phyloP scores from a whole-genome alignment of 352 stramenopile species.

The Aphanomyces invadans region DNA sequence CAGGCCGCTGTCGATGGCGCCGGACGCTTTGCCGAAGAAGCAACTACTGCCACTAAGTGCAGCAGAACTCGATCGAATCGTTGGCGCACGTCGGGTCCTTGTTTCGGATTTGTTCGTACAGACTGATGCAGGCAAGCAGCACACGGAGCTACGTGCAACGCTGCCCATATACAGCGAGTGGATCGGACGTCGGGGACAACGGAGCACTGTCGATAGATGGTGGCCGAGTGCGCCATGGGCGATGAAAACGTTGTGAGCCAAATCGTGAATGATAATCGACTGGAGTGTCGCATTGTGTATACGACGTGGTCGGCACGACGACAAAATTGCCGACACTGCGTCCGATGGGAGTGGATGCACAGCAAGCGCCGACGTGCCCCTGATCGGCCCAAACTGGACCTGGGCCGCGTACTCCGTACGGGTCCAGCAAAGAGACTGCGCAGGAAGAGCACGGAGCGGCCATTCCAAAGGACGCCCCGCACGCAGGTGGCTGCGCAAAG shows the following conservation, averaged over 20 bases:
- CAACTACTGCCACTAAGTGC: neutral
- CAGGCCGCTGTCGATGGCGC: neutral
- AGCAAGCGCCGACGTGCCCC: neutral
- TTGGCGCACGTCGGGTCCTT: neutral
- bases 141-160: neutral
- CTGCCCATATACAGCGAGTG: neutral
- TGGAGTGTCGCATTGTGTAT: neutral
- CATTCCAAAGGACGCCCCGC: neutral
- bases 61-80: constrained; percentile 1
- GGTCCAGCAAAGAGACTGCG: neutral
- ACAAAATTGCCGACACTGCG: neutral
- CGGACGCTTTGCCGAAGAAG: constrained; percentile 8
- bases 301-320: neutral
- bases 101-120: neutral
- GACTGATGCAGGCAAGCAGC: neutral
- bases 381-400: neutral
- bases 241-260: neutral
- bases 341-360: neutral
- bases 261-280: neutral
- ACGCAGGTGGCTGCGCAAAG: neutral
- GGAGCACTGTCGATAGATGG: neutral
- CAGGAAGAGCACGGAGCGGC: neutral
- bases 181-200: too few species aligned
- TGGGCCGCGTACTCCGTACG: neutral
- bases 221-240: neutral